A percentile compares a stretch with the other conserved stretches of the same genome.
phyloP scores from a whole-genome alignment of 345 rosid genomes.

The Eucalyptus dawsonii region DNA sequence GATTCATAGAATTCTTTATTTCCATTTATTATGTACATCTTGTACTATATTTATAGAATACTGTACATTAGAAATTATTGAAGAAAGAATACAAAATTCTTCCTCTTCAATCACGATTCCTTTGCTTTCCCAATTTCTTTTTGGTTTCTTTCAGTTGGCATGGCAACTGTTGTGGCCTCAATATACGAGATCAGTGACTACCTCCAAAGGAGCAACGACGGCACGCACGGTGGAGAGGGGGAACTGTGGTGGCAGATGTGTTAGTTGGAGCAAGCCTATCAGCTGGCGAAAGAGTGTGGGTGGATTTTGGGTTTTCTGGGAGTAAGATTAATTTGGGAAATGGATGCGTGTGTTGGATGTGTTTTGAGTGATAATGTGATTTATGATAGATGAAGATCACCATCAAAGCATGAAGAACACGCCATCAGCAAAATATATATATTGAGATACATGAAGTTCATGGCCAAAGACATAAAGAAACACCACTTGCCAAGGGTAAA shows the following conservation, averaged over 20 bases:
- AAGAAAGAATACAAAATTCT: no score
- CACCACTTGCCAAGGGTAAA: not conserved
- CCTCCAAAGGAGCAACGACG: no score
- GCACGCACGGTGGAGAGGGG: no score
- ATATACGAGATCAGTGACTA: no score
- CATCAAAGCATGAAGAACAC: not conserved
- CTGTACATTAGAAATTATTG: no score
- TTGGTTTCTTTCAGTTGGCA: not conserved
- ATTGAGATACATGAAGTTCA: not conserved
- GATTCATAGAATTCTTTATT: no score
- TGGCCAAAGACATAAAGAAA: not conserved
- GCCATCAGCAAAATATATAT: not conserved
- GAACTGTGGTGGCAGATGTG: no score
- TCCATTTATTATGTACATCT: no score
- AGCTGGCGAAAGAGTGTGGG: not conserved
- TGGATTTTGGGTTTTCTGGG: not conserved
- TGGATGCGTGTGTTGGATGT: not conserved
- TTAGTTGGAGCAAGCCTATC: no score
- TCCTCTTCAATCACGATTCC: no score
- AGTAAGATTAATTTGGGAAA: not conserved
- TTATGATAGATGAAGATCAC: not conserved
- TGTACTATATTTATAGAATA: no score
- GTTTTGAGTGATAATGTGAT: not conserved
- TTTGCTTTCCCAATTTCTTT: no score
- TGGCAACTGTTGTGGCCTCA: not conserved